These are phyloP conservation scores for Meredithiella fracta DNA, from an alignment of 2,329 filamentous ascomycete species.

Conservation along the genomic window DNA sequence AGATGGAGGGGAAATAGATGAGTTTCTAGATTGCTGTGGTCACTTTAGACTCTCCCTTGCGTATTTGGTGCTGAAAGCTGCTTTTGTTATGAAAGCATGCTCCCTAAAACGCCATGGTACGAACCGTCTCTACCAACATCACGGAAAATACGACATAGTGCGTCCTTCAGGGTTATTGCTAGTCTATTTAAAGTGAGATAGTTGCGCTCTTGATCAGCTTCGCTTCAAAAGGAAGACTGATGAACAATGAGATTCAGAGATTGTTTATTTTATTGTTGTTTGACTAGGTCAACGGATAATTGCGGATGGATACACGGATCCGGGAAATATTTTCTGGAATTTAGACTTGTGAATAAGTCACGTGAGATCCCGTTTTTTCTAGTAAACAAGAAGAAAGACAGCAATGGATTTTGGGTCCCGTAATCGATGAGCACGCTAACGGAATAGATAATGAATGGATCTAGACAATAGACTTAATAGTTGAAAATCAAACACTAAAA, in stretches of 20 bases:
- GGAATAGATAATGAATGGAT: neutral
- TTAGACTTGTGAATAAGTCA: neutral
- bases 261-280: too few species aligned
- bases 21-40: too few species aligned
- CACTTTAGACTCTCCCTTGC: too few species aligned
- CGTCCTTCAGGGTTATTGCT: neutral
- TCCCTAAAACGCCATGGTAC: too few species aligned
- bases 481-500: neutral
- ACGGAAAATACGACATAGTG: neutral
- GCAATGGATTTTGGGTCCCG: neutral
- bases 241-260: too few species aligned
- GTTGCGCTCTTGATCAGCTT: neutral
- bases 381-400: neutral
- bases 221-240: neutral
- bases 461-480: neutral
- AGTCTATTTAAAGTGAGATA: neutral
- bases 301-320: neutral
- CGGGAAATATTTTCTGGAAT: neutral
- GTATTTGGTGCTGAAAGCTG: too few species aligned
- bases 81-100: too few species aligned
- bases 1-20: too few species aligned
- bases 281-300: too few species aligned
- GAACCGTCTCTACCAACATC: too few species aligned
- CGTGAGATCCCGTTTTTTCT: neutral
- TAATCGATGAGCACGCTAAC: neutral